These are phyloP conservation scores for Ophiosphaerella herpotricha DNA, from an alignment of 2,329 filamentous ascomycete species.

Conservation along the genomic window DNA sequence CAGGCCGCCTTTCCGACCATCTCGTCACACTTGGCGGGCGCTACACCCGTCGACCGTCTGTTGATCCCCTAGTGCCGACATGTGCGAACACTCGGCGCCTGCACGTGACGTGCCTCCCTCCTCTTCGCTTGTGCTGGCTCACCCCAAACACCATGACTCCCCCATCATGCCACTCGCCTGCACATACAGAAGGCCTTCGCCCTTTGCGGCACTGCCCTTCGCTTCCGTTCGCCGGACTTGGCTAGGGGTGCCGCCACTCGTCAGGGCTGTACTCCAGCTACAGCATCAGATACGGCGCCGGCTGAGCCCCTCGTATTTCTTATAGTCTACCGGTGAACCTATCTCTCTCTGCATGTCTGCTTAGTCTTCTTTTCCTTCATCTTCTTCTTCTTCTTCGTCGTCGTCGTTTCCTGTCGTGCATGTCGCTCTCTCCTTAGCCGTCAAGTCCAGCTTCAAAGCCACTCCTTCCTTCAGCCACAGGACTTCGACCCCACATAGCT, in stretches of 20 bases:
- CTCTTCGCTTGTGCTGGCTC: too few species aligned
- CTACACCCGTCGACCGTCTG: not conserved
- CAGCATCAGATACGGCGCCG: conserved; percentile 21
- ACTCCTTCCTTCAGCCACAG: conserved; percentile 8
- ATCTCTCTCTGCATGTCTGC: not conserved
- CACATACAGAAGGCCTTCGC: conserved; percentile 9
- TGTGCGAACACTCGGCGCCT: too few species aligned
- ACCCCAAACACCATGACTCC: conserved; percentile 2
- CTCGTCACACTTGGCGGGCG: conserved; percentile 40
- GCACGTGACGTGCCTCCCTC: too few species aligned
- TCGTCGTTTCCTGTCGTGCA: not conserved
- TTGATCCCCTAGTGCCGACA: too few species aligned
- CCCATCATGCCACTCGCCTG: conserved; percentile 4
- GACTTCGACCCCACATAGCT: conserved; percentile 4
- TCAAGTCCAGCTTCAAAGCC: conserved; percentile 1
- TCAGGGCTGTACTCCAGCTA: conserved; percentile 29
- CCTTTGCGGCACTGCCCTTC: conserved; percentile 7
- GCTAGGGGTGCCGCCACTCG: conserved; percentile 29
- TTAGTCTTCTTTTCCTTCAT: not conserved
- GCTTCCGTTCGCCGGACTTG: conserved; percentile 21
- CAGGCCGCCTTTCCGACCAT: conserved; percentile 33
- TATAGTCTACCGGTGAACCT: not conserved
- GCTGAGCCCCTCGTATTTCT: conserved; percentile 11
- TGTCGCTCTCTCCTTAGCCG: too few species aligned
- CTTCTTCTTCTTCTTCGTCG: not conserved